Conservation (phyloP, 78 protist species). For the Dictyostelium intermedium region DNA sequence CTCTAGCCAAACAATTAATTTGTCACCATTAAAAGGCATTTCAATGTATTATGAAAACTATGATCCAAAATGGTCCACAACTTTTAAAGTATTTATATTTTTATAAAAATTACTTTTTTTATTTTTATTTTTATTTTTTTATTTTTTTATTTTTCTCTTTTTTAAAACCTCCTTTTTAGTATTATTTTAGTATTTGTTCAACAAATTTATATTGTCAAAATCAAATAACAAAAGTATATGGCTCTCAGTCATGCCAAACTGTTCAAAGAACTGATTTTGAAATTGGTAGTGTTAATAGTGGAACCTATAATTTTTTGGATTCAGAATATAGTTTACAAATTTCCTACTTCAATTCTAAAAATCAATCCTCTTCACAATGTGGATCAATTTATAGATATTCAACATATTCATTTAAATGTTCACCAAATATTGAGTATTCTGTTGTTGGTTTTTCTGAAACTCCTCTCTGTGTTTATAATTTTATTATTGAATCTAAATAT, state of each 20-base stretch:
- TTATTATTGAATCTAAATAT: background rate
- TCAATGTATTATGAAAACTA: too few relatives aligned
- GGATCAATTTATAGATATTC: background rate
- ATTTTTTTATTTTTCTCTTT: background rate
- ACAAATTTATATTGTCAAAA: background rate
- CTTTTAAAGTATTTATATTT: too few relatives aligned
- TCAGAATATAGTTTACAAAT: background rate
- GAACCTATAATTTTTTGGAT: background rate
- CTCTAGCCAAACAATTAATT: background rate
- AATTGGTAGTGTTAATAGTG: background rate
- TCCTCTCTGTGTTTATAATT: background rate
- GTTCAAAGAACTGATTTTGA: background rate
- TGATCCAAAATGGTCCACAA: too few relatives aligned
- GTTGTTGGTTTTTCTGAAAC: background rate
- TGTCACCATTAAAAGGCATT: background rate
- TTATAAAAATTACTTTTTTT: too few relatives aligned
- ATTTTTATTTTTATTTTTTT: background rate
- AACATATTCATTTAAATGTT: background rate
- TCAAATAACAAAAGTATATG: background rate
- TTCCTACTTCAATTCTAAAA: background rate
- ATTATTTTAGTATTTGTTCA: background rate
- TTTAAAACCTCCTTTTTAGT: background rate
- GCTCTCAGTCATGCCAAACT: background rate
- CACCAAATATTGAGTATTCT: background rate
- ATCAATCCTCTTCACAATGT: background rate